phyloP scores from a whole-genome alignment of 208 protist species.

The Phytomonas francai region DNA sequence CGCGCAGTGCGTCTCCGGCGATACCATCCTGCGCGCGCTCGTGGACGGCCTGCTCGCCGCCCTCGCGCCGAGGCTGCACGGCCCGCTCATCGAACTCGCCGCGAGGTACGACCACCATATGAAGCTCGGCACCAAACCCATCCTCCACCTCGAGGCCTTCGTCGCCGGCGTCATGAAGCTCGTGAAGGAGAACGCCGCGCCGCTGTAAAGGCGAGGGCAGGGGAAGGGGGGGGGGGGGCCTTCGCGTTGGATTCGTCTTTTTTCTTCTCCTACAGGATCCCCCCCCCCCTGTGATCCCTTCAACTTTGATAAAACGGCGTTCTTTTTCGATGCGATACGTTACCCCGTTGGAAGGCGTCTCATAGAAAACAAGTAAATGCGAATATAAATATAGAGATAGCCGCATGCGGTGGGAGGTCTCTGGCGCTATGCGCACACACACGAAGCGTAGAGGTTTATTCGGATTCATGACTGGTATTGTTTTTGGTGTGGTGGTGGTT shows the following conservation, averaged over 20 bases:
- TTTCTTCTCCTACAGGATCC: background rate
- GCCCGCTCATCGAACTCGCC: conserved; percentile 85
- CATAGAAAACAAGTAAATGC: background rate
- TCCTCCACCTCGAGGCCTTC: conserved; percentile 99
- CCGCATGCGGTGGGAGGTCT: background rate
- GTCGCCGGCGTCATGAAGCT: conserved; percentile 80
- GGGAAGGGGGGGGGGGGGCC: too few relatives aligned
- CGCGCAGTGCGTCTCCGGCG: conserved; percentile 96
- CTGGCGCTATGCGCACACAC: background rate
- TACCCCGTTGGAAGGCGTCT: background rate
- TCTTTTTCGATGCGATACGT: background rate
- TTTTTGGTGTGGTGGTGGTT: too few relatives aligned
- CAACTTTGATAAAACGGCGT: background rate
- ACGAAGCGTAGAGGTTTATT: too few relatives aligned
- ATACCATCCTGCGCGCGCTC: conserved; percentile 92
- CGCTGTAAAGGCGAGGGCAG: background rate
- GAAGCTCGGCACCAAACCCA: conserved; percentile 94
- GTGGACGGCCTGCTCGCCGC: conserved; percentile 66
- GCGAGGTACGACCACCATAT: conserved; percentile 96
- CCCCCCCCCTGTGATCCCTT: background rate
- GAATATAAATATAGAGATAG: background rate
- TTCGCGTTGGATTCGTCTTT: background rate
- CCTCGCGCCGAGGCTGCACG: conserved; percentile 63
- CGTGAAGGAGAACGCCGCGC: conserved; percentile 32
- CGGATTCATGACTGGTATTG: too few relatives aligned